These are phyloP conservation scores for Backusella australiensis DNA, from an alignment of 192 early-diverging fungal genomes.

Conservation along the genomic window DNA sequence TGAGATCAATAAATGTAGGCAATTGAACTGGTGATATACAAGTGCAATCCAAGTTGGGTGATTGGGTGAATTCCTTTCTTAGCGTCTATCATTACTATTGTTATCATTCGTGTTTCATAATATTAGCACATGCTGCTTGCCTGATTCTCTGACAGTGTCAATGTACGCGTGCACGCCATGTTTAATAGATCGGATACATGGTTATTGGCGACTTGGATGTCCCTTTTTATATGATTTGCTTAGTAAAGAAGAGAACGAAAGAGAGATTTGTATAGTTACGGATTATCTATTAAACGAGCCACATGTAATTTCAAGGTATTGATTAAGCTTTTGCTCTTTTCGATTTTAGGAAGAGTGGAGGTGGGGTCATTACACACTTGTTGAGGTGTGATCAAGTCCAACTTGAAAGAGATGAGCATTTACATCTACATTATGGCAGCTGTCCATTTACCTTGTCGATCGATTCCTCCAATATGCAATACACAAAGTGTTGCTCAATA, in stretches of 20 bases:
- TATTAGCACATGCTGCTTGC: neutral
- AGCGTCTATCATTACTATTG: neutral
- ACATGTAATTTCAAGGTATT: constrained; percentile 11
- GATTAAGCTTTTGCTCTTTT: neutral
- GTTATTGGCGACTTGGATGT: neutral
- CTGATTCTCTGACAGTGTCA: constrained; percentile 14
- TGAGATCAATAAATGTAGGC: constrained; percentile 3
- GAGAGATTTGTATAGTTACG: constrained; percentile 4
- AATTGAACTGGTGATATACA: neutral
- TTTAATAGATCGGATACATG: neutral
- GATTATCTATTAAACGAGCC: constrained; percentile 8
- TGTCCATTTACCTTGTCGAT: neutral
- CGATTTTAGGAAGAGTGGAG: neutral
- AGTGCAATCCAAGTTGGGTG: neutral
- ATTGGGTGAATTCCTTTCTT: neutral
- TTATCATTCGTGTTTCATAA: neutral
- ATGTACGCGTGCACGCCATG: neutral
- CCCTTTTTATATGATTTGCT: neutral
- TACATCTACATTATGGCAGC: too few relatives aligned
- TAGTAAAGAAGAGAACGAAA: neutral
- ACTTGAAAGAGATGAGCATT: neutral
- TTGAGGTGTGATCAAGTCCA: constrained; percentile 1
- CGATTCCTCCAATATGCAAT: constrained; percentile 14
- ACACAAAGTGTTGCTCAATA: constrained; percentile 17
- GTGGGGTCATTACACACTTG: constrained; percentile 7